Evolutionary conservation across 768 basidiomycete species (phyloP), one percentile per base, ranked within the genome.

Genomic region (Astraeus odoratus): DNA sequence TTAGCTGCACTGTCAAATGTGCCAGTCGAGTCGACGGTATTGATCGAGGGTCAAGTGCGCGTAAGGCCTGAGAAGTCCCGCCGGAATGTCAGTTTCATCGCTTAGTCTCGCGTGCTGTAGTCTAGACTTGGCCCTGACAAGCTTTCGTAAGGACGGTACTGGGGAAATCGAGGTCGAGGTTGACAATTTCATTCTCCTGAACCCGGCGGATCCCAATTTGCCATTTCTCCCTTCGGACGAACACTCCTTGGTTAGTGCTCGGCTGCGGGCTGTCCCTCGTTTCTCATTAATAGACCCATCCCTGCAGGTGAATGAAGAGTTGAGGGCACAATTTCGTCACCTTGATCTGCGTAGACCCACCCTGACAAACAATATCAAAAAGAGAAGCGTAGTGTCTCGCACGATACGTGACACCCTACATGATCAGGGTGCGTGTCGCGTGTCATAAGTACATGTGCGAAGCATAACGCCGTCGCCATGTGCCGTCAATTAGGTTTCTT

Each of bases 211-310:
- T 50, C 58, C 64, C 30, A 67, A 67, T 44, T 64, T 97, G 51
- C 93, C 94, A n/a, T 96, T 96, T 65, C 70, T 81, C 40, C 90
- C 93, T 30, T 87, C 83, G 47, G 82, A 86, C 60, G 67, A 75
- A 19, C 78, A 81, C 51, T 81, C 81, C 59, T 59, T 90, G 67
- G 93, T 90, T 63, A 56, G 83, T 66, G 22, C 47, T 31, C 26
- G 47, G 3, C 18, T 48, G 18, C 25, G 15, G n/a, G 1, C 25
- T 15, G 18, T 3, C 18, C 10, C n/a, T 38, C 34, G 3, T 26
- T 19, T 12, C 12, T 2, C 35, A 9, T 30, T 53, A 38, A 48
- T 33, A 42, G 36, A 39, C 26, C 16, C 39, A 36, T 19, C 36
- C 42, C 42, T 29, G 29, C 55, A 92, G 90, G 78, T 87, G 46